A percentile compares a stretch with the other conserved stretches of the same genome.
Conservation (phyloP, 1,139 yeast species). For the Taphrina communis region DNA sequence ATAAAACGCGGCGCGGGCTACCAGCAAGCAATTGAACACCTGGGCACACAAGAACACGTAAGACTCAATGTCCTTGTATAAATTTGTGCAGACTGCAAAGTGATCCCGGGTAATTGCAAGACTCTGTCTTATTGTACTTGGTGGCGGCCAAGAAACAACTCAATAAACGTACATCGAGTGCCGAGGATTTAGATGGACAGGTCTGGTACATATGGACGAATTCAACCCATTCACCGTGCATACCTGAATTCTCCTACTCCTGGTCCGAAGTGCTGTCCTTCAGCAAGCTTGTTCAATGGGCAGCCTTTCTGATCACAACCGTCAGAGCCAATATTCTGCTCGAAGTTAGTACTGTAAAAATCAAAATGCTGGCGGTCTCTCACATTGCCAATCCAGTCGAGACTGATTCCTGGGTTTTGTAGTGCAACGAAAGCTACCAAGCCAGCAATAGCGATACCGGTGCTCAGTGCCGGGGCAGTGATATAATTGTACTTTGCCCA, state of each 20-base stretch:
- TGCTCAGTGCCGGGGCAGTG: conserved; percentile 61
- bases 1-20: too few species aligned
- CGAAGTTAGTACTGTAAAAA: neutral
- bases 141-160: too few species aligned
- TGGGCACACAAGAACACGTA: too few species aligned
- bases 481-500: conserved; percentile 55
- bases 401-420: conserved; percentile 52
- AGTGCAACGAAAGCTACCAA: conserved; percentile 57
- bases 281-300: conserved; percentile 6
- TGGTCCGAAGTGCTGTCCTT: conserved; percentile 31
- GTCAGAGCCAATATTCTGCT: conserved; percentile 12
- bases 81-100: too few species aligned
- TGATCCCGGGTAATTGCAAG: too few species aligned
- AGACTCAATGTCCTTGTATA: too few species aligned
- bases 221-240: neutral
- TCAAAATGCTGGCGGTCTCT: neutral
- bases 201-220: neutral
- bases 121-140: too few species aligned
- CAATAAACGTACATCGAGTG: too few species aligned
- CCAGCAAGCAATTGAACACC: too few species aligned
- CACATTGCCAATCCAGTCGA: conserved; percentile 30
- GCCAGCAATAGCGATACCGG: conserved; percentile 57
- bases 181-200: too few species aligned
- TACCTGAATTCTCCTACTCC: conserved; percentile 31
- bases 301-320: conserved; percentile 37